Conservation (phyloP, 106 monocot species). For the Dendrobium chrysotoxum region DNA sequence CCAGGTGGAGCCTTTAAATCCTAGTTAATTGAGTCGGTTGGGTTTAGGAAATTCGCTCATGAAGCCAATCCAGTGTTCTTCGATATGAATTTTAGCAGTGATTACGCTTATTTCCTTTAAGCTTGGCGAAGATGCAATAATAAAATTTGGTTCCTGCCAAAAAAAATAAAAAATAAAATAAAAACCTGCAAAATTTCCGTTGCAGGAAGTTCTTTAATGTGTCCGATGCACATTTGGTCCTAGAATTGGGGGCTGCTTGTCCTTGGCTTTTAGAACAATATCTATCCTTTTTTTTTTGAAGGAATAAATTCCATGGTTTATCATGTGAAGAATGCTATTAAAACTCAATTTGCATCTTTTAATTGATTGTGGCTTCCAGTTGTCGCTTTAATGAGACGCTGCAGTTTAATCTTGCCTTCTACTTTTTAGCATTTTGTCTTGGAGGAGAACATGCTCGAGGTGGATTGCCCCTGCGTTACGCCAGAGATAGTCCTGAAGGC, state of each 20-base stretch:
- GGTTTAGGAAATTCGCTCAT: not conserved
- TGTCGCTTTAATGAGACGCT: not conserved
- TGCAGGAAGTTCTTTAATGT: not conserved
- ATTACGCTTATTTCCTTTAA: not conserved
- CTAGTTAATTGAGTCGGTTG: not conserved
- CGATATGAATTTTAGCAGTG: not conserved
- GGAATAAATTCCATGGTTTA: not conserved
- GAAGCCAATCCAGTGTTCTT: not conserved
- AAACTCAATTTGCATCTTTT: not conserved
- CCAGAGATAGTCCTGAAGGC: conserved; percentile 86
- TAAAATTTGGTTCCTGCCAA: not conserved
- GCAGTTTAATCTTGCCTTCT: not conserved
- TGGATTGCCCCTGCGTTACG: conserved; percentile 92
- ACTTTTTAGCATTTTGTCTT: conserved; percentile 79
- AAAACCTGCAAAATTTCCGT: not conserved
- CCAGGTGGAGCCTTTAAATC: conserved; percentile 44
- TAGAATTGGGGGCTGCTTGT: not conserved
- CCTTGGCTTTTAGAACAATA: not conserved
- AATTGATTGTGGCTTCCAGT: not conserved
- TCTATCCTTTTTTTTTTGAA: not conserved
- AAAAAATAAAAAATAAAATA: not conserved
- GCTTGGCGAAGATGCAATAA: not conserved
- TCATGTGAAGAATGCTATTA: not conserved
- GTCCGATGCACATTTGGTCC: not conserved
- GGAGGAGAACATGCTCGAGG: conserved; percentile 95